These are phyloP conservation scores for Xylariaceae sp. DNA, from an alignment of 2,329 filamentous ascomycete species.

Conservation along the genomic window DNA sequence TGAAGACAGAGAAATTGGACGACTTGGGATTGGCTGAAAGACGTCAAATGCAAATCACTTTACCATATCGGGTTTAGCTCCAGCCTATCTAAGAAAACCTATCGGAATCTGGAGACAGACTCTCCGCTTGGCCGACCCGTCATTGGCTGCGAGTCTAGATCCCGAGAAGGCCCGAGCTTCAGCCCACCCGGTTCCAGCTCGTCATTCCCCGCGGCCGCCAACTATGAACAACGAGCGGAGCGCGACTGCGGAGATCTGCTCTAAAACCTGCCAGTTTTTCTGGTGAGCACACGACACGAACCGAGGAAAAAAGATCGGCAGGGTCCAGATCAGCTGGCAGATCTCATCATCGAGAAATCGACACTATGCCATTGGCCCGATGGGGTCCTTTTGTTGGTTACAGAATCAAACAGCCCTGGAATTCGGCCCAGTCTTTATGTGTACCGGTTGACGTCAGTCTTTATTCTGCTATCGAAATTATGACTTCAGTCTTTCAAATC, in stretches of 20 bases:
- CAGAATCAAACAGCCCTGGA: background rate
- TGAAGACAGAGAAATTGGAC: conserved; percentile 1
- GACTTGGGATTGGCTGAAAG: background rate
- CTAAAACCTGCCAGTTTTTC: no score
- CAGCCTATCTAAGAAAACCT: conserved; percentile 17
- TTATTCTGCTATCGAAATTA: background rate
- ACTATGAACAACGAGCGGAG: conserved; percentile 7
- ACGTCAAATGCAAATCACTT: conserved; percentile 3
- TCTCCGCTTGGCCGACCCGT: background rate
- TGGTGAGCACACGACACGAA: background rate
- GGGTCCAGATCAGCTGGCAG: no score
- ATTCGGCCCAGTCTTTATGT: background rate
- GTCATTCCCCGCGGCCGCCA: background rate
- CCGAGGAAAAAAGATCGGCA: conserved; percentile 14
- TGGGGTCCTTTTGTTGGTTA: no score
- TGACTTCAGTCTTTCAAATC: conserved; percentile 4
- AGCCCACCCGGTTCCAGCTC: conserved; percentile 1
- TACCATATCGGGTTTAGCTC: conserved; percentile 14
- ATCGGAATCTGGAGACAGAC: conserved; percentile 14
- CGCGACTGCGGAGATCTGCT: conserved; percentile 11
- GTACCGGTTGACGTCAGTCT: background rate
- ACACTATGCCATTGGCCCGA: no score
- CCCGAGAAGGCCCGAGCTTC: conserved; percentile 17
- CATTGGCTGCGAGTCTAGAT: conserved; percentile 19
- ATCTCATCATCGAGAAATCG: conserved; percentile 3